Evolutionary conservation across 2,329 filamentous ascomycete species (phyloP).

Genomic region (Colletotrichum sp.): DNA sequence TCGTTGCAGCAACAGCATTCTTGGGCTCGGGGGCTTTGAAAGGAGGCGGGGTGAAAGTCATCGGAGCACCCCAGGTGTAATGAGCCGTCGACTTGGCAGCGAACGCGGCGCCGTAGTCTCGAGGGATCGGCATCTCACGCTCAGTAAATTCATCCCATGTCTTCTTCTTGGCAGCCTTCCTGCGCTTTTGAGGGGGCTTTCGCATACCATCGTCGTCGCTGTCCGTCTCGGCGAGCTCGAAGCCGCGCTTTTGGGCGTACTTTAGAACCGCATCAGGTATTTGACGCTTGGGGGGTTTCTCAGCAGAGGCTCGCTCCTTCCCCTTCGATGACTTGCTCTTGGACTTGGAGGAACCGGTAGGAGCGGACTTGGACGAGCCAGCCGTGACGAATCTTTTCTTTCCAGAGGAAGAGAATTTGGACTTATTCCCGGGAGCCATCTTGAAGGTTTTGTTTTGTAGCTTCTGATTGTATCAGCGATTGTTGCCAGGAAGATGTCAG

Average conservation of each 20-base stretch:
- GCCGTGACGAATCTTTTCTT: not conserved
- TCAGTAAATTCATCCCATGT: not conserved
- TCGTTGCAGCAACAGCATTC: not conserved
- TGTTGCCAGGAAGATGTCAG: not conserved
- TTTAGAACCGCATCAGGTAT: not conserved
- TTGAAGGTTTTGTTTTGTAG: not conserved
- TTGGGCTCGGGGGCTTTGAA: not conserved
- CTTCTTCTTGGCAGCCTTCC: not conserved
- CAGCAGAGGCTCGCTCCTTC: not conserved
- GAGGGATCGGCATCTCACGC: not conserved
- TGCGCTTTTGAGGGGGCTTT: not conserved
- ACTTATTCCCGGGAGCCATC: not conserved
- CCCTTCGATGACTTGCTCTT: not conserved
- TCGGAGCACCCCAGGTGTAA: conserved; percentile 3
- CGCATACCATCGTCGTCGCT: not conserved
- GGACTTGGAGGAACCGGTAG: not conserved
- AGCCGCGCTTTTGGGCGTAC: not conserved
- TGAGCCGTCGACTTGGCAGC: conserved; percentile 11
- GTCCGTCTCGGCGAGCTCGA: not conserved
- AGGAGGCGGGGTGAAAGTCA: not conserved
- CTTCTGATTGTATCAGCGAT: not conserved
- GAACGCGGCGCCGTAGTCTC: not conserved
- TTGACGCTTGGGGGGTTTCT: not conserved
- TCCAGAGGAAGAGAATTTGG: not conserved
- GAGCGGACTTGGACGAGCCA: not conserved